These are phyloP conservation scores for Fonsecaea erecta DNA, from an alignment of 2,329 filamentous ascomycete species.

Conservation along the genomic window DNA sequence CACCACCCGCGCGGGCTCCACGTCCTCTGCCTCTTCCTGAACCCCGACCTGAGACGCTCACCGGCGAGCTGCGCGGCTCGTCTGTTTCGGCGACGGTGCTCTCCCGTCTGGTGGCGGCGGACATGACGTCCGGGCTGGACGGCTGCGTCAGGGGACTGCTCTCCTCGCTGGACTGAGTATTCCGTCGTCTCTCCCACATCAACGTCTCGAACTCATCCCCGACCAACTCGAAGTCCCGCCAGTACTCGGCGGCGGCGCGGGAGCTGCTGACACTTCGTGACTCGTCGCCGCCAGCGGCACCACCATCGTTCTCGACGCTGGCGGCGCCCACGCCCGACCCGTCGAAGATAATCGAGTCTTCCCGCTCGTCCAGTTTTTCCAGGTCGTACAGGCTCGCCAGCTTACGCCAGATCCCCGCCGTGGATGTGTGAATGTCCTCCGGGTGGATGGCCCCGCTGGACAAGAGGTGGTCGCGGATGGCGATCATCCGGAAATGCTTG, in stretches of 20 bases:
- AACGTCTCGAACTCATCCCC: constrained; percentile 53
- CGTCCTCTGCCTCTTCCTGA: constrained; percentile 39
- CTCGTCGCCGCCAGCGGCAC: neutral
- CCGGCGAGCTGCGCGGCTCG: constrained; percentile 42
- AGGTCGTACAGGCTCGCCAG: constrained; percentile 83
- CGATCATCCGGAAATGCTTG: constrained; percentile 90
- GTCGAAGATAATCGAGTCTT: constrained; percentile 61
- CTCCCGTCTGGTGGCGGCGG: constrained; percentile 43
- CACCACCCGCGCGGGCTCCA: constrained; percentile 22
- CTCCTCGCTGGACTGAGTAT: constrained; percentile 24
- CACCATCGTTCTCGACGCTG: too few species aligned
- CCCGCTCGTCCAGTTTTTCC: constrained; percentile 81
- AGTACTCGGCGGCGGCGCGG: constrained; percentile 49
- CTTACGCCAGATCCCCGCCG: constrained; percentile 89
- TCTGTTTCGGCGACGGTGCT: constrained; percentile 56
- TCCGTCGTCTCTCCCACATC: constrained; percentile 53
- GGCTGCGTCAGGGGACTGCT: constrained; percentile 5
- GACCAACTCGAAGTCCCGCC: constrained; percentile 70
- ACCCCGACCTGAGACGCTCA: constrained; percentile 10
- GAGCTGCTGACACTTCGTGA: constrained; percentile 50
- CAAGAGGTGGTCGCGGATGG: constrained; percentile 77
- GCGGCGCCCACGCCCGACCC: neutral
- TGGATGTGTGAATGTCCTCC: constrained; percentile 66
- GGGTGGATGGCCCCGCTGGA: constrained; percentile 79
- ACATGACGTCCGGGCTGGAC: neutral